These are phyloP conservation scores for Thymus quinquecostatus DNA, from an alignment of 257 asterid genomes.

Conservation along the genomic window DNA sequence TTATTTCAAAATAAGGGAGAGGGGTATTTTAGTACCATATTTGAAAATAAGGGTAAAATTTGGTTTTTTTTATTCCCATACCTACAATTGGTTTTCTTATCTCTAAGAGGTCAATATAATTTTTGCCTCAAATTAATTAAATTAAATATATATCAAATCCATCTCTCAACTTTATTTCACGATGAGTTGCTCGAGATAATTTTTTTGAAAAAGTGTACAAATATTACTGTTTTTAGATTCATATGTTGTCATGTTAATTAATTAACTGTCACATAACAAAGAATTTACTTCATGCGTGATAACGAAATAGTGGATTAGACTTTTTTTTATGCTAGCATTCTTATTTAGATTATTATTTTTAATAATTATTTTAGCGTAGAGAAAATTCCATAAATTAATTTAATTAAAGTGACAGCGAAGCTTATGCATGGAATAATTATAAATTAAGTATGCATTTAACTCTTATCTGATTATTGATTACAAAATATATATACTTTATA, in stretches of 20 bases:
- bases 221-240: not conserved
- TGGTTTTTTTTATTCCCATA: too few relatives aligned
- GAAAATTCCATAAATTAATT: not conserved
- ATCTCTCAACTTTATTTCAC: not conserved
- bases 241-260: slow-evolving; percentile 11
- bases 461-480: too few relatives aligned
- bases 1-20: too few relatives aligned
- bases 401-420: not conserved
- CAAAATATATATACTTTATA: too few relatives aligned
- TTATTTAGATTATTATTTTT: not conserved
- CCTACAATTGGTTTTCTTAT: too few relatives aligned
- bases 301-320: not conserved
- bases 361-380: too few relatives aligned
- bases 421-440: not conserved
- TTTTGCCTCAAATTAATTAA: too few relatives aligned
- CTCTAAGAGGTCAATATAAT: too few relatives aligned
- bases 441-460: too few relatives aligned
- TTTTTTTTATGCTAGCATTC: not conserved
- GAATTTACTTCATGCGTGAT: too few relatives aligned
- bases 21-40: too few relatives aligned
- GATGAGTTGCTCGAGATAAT: not conserved
- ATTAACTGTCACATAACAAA: not conserved
- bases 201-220: not conserved
- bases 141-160: not conserved
- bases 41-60: too few relatives aligned